These are phyloP conservation scores for Diutina mesorugosa DNA, from an alignment of 1,139 yeast genomes.

Conservation along the genomic window DNA sequence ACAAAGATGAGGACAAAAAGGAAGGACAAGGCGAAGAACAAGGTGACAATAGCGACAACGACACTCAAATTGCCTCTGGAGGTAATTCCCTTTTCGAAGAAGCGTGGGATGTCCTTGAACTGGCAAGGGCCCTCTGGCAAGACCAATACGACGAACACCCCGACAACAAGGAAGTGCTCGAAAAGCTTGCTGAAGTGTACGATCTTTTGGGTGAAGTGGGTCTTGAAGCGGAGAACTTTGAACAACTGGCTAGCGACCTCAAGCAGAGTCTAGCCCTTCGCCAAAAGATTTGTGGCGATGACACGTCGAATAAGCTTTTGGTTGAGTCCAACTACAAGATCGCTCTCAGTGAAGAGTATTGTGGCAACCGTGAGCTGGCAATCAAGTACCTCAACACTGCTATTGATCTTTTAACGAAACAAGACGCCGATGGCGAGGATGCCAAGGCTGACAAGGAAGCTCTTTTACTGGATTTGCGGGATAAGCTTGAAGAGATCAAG, in stretches of 20 bases:
- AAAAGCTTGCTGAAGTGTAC: slow-evolving; percentile 61
- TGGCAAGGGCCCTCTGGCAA: slow-evolving; percentile 1
- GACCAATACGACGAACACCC: neutral
- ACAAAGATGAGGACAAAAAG: slow-evolving; percentile 24
- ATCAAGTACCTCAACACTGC: slow-evolving; percentile 45
- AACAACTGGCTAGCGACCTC: slow-evolving; percentile 63
- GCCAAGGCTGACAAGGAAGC: slow-evolving; percentile 34
- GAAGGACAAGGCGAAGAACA: slow-evolving; percentile 60
- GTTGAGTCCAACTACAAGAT: slow-evolving; percentile 78
- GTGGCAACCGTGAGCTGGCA: slow-evolving; percentile 45
- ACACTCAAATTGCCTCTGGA: slow-evolving; percentile 1
- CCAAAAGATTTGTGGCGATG: slow-evolving; percentile 28
- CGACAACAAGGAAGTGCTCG: slow-evolving; percentile 23
- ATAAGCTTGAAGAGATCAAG: slow-evolving; percentile 37
- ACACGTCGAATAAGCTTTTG: slow-evolving; percentile 40
- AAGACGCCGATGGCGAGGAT: slow-evolving; percentile 5
- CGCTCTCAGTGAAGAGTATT: slow-evolving; percentile 68
- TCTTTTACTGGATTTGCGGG: slow-evolving; percentile 39
- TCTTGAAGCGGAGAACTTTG: slow-evolving; percentile 71
- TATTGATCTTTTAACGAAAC: slow-evolving; percentile 15
- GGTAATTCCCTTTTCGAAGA: neutral
- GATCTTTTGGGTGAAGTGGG: slow-evolving; percentile 84
- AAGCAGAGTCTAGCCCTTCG: slow-evolving; percentile 43
- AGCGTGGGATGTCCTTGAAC: slow-evolving; percentile 2
- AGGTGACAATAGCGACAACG: slow-evolving; percentile 15